A percentile compares a stretch with the other conserved stretches of the same genome.
These are phyloP conservation scores for Leucaena leucocephala DNA, from an alignment of 306 rosid species.

Conservation along the genomic window DNA sequence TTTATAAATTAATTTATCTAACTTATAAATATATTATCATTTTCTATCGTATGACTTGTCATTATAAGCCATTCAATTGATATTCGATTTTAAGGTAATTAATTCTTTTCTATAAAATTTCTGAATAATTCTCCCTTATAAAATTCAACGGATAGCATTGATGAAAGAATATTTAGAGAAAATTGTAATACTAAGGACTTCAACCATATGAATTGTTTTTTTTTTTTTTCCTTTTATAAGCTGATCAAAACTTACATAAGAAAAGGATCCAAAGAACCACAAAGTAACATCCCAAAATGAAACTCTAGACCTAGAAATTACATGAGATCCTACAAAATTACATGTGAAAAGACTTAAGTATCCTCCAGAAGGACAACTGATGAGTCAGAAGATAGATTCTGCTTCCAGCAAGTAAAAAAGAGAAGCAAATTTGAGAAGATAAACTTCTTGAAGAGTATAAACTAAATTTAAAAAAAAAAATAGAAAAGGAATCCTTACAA, in stretches of 20 bases:
- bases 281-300: neutral
- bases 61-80: too few relatives aligned
- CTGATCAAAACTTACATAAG: neutral
- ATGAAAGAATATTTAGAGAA: too few relatives aligned
- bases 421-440: neutral
- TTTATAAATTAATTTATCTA: too few relatives aligned
- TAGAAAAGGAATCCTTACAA: neutral
- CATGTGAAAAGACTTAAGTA: constrained; percentile 22
- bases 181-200: neutral
- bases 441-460: neutral
- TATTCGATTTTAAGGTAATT: too few relatives aligned
- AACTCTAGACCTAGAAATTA: neutral
- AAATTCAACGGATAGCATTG: neutral
- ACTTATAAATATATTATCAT: too few relatives aligned
- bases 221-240: neutral
- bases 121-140: too few relatives aligned
- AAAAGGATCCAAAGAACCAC: neutral
- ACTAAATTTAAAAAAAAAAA: too few relatives aligned
- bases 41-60: too few relatives aligned
- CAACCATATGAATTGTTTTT: too few relatives aligned
- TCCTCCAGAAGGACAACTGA: constrained; percentile 35
- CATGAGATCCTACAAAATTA: too few relatives aligned
- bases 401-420: constrained; percentile 41
- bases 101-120: too few relatives aligned
- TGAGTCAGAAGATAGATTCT: constrained; percentile 21